phyloP scores from a whole-genome alignment of 1,284 basidiomycete genomes.

The Leccinum cinnamomeum region DNA sequence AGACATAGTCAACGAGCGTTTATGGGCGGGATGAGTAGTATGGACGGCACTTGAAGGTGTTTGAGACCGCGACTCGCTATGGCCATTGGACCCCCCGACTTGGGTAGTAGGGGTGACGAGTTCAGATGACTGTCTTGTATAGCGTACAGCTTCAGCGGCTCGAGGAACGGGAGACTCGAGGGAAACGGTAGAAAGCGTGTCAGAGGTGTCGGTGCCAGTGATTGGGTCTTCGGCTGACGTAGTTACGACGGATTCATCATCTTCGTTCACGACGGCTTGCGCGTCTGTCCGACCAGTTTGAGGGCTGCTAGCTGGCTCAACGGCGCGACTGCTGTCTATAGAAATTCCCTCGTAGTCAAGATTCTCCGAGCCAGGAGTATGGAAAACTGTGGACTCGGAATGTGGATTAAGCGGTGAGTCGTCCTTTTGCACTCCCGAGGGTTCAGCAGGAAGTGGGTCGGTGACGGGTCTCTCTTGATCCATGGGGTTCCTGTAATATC shows the following conservation, averaged over 20 bases:
- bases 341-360: constrained; percentile 1
- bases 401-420: constrained; percentile 7
- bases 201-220: not conserved
- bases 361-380: constrained; percentile 4
- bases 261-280: constrained; percentile 5
- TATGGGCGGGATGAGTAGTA: constrained; percentile 35
- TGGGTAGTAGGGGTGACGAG: constrained; percentile 8
- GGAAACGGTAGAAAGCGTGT: constrained; percentile 1
- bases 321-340: not conserved
- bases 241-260: constrained; percentile 2
- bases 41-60: constrained; percentile 19
- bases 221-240: constrained; percentile 2
- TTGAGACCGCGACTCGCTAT: constrained; percentile 16
- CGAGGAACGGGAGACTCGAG: constrained; percentile 6
- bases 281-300: not conserved
- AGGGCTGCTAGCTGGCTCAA: constrained; percentile 2
- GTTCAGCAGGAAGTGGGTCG: constrained; percentile 10
- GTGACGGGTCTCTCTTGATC: constrained; percentile 13
- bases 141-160: constrained; percentile 8
- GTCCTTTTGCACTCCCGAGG: constrained; percentile 5
- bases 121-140: constrained; percentile 6
- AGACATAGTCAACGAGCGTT: constrained; percentile 70
- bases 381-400: constrained; percentile 5
- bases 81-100: constrained; percentile 12
- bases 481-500: constrained; percentile 15